Evolutionary conservation across 495 filamentous ascomycete species (phyloP), one percentile per base, ranked within the genome.

Genomic region (Cairneyella variabilis): DNA sequence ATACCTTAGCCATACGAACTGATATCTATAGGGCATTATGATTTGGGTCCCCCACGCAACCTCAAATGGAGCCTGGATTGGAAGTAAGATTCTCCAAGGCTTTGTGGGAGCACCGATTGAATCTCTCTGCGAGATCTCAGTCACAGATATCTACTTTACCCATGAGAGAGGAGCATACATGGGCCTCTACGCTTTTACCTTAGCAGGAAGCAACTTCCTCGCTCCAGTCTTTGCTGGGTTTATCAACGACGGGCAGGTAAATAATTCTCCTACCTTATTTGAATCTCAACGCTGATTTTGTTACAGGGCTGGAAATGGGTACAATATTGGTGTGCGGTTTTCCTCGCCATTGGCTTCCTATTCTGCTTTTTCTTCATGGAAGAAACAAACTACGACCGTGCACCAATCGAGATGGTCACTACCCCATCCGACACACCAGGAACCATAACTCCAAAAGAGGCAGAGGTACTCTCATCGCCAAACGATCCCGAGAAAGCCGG

Each of bases 291-390:
- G n/a, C n/a, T n/a, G n/a, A n/a, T n/a, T n/a, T n/a, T n/a, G n/a
- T n/a, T n/a, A n/a, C n/a, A n/a, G n/a, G 57, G 82, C 26, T 83
- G 79, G 72, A 50, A 68, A 60, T 85, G 82, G 82, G 81, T 83
- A 1, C 76, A 83, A 49, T 85, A 83, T 64, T 83, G 79, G 75
- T 78, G 78, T 27, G 80, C 80, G 7, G 83, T 86, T 25, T 84
- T 86, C 58, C 66, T 71, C 47, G 83, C 61, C 1, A 69, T 72
- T 20, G 73, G 69, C 1, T 75, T 78, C 43, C 61, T 81, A 4
- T 82, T 85, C 54, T 70, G 84, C 0, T 83, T 84, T 68, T 81
- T 85, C 66, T 82, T 83, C 65, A 80, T 84, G 76, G 84, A 86
- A 65, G 83, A 88, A 63, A 86, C 83, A 1, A 85, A 83, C 61